Evolutionary conservation across 768 basidiomycete species (phyloP).

Genomic region (Leccinum longicurvipes): DNA sequence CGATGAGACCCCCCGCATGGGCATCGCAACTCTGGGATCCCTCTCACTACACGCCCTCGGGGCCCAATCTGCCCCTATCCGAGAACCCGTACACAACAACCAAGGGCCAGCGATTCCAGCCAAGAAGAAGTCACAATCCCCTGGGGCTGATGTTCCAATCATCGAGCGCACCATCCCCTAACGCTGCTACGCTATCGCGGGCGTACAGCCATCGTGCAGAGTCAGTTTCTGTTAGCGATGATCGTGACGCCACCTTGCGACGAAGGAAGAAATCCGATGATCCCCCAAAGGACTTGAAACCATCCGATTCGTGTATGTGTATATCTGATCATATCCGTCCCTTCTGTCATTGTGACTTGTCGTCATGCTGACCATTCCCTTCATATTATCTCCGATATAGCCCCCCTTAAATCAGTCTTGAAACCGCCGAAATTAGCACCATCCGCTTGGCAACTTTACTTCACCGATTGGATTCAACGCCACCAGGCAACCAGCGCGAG

Average conservation of each 20-base stretch:
- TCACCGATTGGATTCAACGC: conserved; percentile 91
- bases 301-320: conserved; percentile 47
- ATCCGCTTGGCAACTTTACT: conserved; percentile 95
- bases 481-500: conserved; percentile 75
- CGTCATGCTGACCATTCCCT: conserved; percentile 26
- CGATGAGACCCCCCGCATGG: conserved; percentile 60
- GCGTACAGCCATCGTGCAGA: conserved; percentile 67
- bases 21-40: conserved; percentile 63
- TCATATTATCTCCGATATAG: conserved; percentile 38
- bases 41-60: conserved; percentile 43
- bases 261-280: conserved; percentile 49
- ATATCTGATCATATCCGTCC: conserved; percentile 28
- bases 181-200: conserved; percentile 48
- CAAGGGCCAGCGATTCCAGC: conserved; percentile 37
- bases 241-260: conserved; percentile 73
- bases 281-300: conserved; percentile 37
- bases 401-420: conserved; percentile 70
- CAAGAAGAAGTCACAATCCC: conserved; percentile 40
- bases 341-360: conserved; percentile 21
- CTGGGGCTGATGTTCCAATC: conserved; percentile 62
- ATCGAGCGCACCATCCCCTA: conserved; percentile 64
- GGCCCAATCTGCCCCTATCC: conserved; percentile 46
- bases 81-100: conserved; percentile 42
- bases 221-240: conserved; percentile 56
- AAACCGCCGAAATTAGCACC: conserved; percentile 89